Base-by-base conservation (phyloP, 179 eudicot genomes). In the Corrigiola litoralis region DNA sequence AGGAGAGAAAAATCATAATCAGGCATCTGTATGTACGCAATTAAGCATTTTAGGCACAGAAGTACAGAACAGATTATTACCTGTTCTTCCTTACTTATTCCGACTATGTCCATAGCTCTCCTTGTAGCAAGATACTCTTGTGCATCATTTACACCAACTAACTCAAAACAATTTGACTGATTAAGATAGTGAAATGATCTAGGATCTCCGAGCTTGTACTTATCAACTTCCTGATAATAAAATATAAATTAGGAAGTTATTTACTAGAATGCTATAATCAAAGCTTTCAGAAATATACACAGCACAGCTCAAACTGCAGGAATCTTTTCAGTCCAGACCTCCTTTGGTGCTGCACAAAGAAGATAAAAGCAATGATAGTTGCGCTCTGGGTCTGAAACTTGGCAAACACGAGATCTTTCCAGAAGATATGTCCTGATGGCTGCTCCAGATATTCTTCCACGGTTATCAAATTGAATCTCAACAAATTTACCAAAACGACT, bases 401-500 rank as follows among this genome's bases (percentile, higher is more conserved):
- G 97, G 84, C 97, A 94, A 66, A 94, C 97, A 51, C 97, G 97
- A 77, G 99, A 90, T 73, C 97, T 85, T 82, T 94, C 99, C 4
- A 94, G 94, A 66, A 94, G 97, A 67, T 94, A 94, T 21, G 99
- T 94, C 73, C 99, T 74, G 70, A 94, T 86, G 73, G 99, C 99
- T 77, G 97, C 97, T 74, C 99, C 96, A 8, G 97, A 94, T 77
- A 94, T 94, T 75, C 89, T 85, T 68, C 97, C 97, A 17, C 78
- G 76, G 77, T 94, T 88, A 69, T 94, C 95, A 78, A 94, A 94
- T 71, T 94, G 99, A 54, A 94, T 81, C 83, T 94, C 99, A 46
- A 94, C 99, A 72, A 94, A 94, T 88, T 90, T 94, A 78, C 99
- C 99, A 37, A 94, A 94, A 47, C 96, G 97, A 74, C 99, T 94